Base-by-base conservation (phyloP, 75 land plant genomes). In the Pseudotsuga menziesii region DNA sequence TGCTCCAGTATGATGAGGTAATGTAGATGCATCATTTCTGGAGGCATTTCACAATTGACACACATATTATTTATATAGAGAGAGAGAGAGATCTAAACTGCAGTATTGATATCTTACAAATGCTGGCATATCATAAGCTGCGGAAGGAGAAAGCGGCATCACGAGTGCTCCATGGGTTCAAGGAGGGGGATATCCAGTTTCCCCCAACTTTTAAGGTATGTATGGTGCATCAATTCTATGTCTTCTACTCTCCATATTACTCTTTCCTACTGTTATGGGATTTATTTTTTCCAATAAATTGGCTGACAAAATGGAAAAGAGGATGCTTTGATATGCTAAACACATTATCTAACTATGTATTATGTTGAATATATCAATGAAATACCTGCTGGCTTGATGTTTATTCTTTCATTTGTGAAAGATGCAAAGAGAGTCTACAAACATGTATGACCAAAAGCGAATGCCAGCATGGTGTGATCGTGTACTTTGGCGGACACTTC, bases 391-490 rank as follows among this genome's bases (percentile, higher is more conserved):
- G 29, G 1, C 19, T 64, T 32, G 32, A 64, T 64, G 0, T 17
- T 69, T 17, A 25, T 29, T 67, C 35, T 32, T 27, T 17, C 56
- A 11, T 39, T 60, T 55, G 36, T 26, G 57, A 57, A 19, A 87
- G 80, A 87, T 87, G 87, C 76, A 75, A 58, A 80, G 83, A 69
- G 83, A 87, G 16, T 54, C 35, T 57, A 60, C 59, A 55, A 61
- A 77, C 75, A 70, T 64, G 44, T 87, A 87, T 75, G 86, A 84
- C 58, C 73, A 80, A 57, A 87, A 84, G 73, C 78, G 88, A 39
- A 76, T 84, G 75, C 88, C 88, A 29, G 87, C 87, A 36, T 87
- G 88, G 88, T 87, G 88, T 61, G 88, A 87, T 76, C 79, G 88
- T 54, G 64, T 87, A 44, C 77, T 87, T 48, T 87, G 88, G 85